These are phyloP conservation scores for Bremia lactucae DNA, from an alignment of 352 stramenopile genomes.

Conservation along the genomic window DNA sequence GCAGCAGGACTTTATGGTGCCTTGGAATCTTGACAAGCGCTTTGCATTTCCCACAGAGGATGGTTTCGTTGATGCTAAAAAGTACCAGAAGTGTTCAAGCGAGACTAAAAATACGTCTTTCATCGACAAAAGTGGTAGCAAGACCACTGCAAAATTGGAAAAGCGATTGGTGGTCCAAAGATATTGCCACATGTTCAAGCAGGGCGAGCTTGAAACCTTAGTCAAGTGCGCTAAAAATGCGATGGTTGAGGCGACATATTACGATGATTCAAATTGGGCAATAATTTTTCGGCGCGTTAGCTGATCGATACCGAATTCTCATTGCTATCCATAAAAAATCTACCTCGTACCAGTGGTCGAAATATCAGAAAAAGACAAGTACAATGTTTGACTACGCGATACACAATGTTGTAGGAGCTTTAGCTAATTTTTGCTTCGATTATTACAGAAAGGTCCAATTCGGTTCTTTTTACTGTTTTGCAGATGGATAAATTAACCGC, in stretches of 20 bases:
- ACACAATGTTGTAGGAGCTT: too few species aligned
- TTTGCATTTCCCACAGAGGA: slow-evolving; percentile 26
- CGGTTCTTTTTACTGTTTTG: too few species aligned
- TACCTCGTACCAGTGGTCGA: too few species aligned
- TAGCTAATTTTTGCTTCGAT: too few species aligned
- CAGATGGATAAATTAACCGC: too few species aligned
- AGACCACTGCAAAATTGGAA: slow-evolving; percentile 4
- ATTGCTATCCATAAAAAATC: too few species aligned
- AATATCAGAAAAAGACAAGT: too few species aligned
- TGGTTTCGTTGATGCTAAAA: not conserved
- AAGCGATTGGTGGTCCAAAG: slow-evolving; percentile 54
- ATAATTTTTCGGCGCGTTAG: slow-evolving; percentile 52
- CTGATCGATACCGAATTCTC: too few species aligned
- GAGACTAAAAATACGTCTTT: slow-evolving; percentile 4
- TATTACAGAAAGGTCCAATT: too few species aligned
- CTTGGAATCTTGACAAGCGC: slow-evolving; percentile 79
- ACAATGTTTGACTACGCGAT: too few species aligned
- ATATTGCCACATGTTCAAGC: slow-evolving; percentile 87
- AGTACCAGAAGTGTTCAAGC: not conserved
- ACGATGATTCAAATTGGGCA: slow-evolving; percentile 84
- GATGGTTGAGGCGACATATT: slow-evolving; percentile 65
- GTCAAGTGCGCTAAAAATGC: slow-evolving; percentile 50
- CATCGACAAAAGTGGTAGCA: slow-evolving; percentile 7
- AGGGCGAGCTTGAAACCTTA: slow-evolving; percentile 67
- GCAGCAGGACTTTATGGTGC: slow-evolving; percentile 82